Conservation (phyloP, 75 land plant species). For the Picea sitchensis region DNA sequence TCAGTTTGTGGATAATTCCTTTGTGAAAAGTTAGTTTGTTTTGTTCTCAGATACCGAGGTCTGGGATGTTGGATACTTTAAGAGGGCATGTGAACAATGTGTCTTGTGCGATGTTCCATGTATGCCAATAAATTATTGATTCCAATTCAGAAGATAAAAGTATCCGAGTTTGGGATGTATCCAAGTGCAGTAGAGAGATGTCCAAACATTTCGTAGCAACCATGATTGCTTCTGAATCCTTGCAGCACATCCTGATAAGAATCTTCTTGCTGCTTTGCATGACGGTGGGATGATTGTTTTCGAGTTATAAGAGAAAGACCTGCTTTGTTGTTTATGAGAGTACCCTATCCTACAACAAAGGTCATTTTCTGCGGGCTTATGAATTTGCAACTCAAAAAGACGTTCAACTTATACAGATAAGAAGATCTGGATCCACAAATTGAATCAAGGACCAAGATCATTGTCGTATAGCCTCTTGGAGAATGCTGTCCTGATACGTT, state of each 20-base stretch:
- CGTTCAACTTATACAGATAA: conserved; percentile 34
- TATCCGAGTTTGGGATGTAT: conserved; percentile 55
- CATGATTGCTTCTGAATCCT: conserved; percentile 58
- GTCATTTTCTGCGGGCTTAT: conserved; percentile 41
- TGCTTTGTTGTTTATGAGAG: conserved; percentile 36
- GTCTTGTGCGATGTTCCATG: conserved; percentile 73
- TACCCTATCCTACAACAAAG: conserved; percentile 36
- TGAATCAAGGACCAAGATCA: conserved; percentile 63
- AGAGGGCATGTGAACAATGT: conserved; percentile 67
- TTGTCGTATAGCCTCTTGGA: conserved; percentile 69
- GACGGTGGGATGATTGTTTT: conserved; percentile 67
- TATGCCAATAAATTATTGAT: conserved; percentile 62
- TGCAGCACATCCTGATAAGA: conserved; percentile 53
- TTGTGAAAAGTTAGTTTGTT: neutral
- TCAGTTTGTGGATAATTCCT: too few relatives aligned
- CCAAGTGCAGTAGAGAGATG: conserved; percentile 27
- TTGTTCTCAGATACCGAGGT: conserved; percentile 60
- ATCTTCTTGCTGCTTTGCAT: conserved; percentile 73
- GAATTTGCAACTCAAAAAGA: conserved; percentile 37
- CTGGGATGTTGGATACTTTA: conserved; percentile 59
- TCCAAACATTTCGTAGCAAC: conserved; percentile 48
- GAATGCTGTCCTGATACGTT: conserved; percentile 67
- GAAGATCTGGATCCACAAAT: conserved; percentile 48
- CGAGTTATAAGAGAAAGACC: conserved; percentile 53
- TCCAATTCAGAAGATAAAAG: conserved; percentile 74